These are phyloP conservation scores for Chlamydomonas sphaeroides DNA, from an alignment of 139 green algal genomes.

Conservation along the genomic window DNA sequence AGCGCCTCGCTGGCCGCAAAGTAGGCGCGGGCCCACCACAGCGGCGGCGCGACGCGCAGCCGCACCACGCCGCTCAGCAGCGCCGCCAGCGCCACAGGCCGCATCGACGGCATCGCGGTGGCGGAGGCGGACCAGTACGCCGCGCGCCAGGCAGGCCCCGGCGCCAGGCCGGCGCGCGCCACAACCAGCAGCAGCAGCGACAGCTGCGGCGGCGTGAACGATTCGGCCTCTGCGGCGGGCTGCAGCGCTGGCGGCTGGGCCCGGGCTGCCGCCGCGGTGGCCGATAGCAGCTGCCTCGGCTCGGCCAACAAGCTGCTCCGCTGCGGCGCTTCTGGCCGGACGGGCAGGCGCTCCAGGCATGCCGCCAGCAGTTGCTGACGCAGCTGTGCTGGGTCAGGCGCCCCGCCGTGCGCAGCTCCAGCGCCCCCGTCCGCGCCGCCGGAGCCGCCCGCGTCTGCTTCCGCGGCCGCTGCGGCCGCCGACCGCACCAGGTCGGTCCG, in stretches of 20 bases:
- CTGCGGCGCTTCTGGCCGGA: neutral
- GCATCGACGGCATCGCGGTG: neutral
- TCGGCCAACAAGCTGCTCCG: neutral
- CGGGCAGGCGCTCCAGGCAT: neutral
- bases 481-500: neutral
- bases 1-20: neutral
- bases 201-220: slow-evolving; percentile 14
- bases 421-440: neutral
- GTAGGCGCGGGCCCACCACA: neutral
- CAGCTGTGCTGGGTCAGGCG: neutral
- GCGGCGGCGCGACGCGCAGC: slow-evolving; percentile 9
- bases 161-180: neutral
- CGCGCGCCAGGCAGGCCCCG: neutral
- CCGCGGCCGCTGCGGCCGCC: neutral
- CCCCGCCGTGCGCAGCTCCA: no score
- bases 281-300: neutral
- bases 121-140: slow-evolving; percentile 4
- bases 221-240: no score
- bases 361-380: neutral
- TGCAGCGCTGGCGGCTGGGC: neutral
- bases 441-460: neutral
- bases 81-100: slow-evolving; percentile 12
- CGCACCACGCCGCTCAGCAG: slow-evolving; percentile 12
- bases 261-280: neutral
- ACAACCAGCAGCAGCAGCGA: slow-evolving; percentile 9